phyloP scores from a whole-genome alignment of 140 eudicot genomes.

The Cichorium intybus region DNA sequence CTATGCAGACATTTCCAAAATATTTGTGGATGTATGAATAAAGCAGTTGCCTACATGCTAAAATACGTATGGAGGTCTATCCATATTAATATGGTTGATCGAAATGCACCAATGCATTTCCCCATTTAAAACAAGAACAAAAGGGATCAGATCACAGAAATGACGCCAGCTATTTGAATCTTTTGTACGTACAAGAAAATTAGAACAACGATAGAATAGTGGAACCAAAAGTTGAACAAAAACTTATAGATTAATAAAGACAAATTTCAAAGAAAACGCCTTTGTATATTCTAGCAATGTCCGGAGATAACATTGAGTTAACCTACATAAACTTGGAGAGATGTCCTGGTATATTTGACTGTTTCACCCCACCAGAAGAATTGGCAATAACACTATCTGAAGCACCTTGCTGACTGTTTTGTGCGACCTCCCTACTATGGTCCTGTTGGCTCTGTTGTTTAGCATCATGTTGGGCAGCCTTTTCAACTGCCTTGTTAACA shows the following conservation, averaged over 20 bases:
- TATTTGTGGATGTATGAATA: no score
- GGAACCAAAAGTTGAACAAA: neutral
- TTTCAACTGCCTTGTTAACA: constrained; percentile 67
- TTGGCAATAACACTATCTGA: neutral
- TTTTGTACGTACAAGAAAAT: neutral
- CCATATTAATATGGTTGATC: neutral
- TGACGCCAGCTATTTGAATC: neutral
- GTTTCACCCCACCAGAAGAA: constrained; percentile 10
- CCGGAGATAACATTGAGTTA: neutral
- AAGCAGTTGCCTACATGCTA: no score
- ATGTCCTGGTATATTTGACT: constrained; percentile 28
- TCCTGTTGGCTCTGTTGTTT: constrained; percentile 19
- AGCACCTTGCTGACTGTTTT: neutral
- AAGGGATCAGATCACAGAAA: neutral
- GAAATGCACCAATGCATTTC: constrained; percentile 6
- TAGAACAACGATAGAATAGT: neutral
- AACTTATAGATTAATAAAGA: neutral
- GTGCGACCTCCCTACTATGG: neutral
- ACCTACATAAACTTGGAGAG: constrained; percentile 26
- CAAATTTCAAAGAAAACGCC: neutral
- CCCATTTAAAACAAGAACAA: neutral
- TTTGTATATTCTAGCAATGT: neutral
- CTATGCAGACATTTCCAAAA: no score
- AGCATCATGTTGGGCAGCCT: constrained; percentile 42
- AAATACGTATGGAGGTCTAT: neutral